Conservation (phyloP, 1,139 yeast genomes). For the Debaryomyces sp. region DNA sequence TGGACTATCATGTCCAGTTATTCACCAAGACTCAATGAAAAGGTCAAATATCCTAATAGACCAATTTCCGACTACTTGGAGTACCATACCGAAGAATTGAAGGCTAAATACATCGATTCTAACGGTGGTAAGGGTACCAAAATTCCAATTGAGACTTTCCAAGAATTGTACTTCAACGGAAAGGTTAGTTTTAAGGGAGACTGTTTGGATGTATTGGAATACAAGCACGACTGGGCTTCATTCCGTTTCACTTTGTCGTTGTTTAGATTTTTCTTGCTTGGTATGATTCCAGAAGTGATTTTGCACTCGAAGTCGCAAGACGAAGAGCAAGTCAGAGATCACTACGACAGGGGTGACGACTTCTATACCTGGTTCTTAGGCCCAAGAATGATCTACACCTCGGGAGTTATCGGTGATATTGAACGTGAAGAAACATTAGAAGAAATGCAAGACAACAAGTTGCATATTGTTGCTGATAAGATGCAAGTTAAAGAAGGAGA, state of each 20-base stretch:
- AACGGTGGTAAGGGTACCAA: slow-evolving; percentile 64
- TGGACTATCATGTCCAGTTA: slow-evolving; percentile 80
- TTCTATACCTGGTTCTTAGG: slow-evolving; percentile 94
- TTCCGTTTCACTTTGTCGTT: slow-evolving; percentile 78
- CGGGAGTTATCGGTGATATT: slow-evolving; percentile 80
- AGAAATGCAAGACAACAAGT: slow-evolving; percentile 87
- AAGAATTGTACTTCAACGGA: slow-evolving; percentile 80
- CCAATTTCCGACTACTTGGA: slow-evolving; percentile 82
- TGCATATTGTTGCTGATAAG: slow-evolving; percentile 86
- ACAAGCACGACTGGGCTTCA: slow-evolving; percentile 88
- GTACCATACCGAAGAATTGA: slow-evolving; percentile 76
- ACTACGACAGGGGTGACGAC: slow-evolving; percentile 96
- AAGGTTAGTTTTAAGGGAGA: slow-evolving; percentile 91
- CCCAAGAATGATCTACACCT: slow-evolving; percentile 92
- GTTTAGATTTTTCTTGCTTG: slow-evolving; percentile 80
- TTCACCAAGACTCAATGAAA: slow-evolving; percentile 82
- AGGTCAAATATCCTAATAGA: slow-evolving; percentile 72
- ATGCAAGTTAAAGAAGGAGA: slow-evolving; percentile 76
- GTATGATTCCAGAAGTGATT: slow-evolving; percentile 92
- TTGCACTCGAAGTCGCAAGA: slow-evolving; percentile 92
- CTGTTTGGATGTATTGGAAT: slow-evolving; percentile 79
- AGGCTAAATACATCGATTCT: slow-evolving; percentile 61
- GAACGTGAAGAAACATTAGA: slow-evolving; percentile 76
- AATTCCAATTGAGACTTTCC: slow-evolving; percentile 93
- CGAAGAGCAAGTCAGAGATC: slow-evolving; percentile 95